A percentile compares a stretch with the other conserved stretches of the same genome.
Conservation (phyloP, 1,284 basidiomycete species). For the Mrakiaceae sp. region DNA sequence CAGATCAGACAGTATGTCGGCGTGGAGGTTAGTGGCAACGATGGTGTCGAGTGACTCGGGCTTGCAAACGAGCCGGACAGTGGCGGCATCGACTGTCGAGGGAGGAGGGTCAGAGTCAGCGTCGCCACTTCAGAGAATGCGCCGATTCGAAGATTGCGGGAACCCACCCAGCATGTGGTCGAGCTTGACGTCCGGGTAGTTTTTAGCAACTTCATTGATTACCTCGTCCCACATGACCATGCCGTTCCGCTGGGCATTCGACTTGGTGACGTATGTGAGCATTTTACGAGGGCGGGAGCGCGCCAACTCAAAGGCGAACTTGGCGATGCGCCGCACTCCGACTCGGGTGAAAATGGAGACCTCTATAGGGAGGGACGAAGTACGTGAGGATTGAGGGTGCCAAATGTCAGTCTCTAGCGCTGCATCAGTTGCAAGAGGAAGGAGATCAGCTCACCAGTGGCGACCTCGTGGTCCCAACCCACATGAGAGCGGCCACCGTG, state of each 20-base stretch:
- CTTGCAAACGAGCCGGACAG: conserved; percentile 40
- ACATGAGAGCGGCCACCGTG: conserved; percentile 40
- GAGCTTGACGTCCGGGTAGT: conserved; percentile 44
- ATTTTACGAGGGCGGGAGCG: conserved; percentile 40
- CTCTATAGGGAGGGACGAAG: conserved; percentile 21
- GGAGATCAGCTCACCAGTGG: conserved; percentile 26
- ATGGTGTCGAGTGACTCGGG: conserved; percentile 45
- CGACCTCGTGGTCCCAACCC: conserved; percentile 33
- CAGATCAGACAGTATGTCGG: conserved; percentile 48
- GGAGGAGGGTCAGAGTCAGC: conserved; percentile 27
- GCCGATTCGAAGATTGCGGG: not conserved
- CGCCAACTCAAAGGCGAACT: conserved; percentile 45
- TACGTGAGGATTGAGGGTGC: not conserved
- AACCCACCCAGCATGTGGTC: conserved; percentile 36
- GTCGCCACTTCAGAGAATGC: conserved; percentile 1
- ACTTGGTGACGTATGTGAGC: conserved; percentile 44
- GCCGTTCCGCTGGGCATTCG: conserved; percentile 35
- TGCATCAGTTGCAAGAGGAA: conserved; percentile 10
- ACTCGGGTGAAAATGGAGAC: conserved; percentile 40
- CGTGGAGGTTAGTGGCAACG: conserved; percentile 45
- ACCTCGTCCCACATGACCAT: conserved; percentile 32
- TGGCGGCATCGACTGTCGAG: conserved; percentile 42
- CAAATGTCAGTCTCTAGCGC: conserved; percentile 18
- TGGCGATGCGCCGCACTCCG: conserved; percentile 42
- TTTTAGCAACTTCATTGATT: conserved; percentile 42